A percentile compares a stretch with the other conserved stretches of the same genome.
These are phyloP conservation scores for Trifolium subterraneum DNA, from an alignment of 306 rosid species.

Conservation along the genomic window DNA sequence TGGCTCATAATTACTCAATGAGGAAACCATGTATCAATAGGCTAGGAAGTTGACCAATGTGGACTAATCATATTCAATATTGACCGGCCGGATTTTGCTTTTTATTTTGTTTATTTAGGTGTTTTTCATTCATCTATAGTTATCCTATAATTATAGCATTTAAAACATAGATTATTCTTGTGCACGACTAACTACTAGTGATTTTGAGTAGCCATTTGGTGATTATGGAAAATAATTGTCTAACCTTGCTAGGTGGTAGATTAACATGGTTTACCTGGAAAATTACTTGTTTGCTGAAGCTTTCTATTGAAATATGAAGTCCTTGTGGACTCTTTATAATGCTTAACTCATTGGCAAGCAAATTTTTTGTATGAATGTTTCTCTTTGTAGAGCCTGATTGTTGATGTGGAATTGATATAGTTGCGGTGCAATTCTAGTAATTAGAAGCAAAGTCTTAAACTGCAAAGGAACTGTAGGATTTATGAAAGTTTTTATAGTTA, in stretches of 20 bases:
- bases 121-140: too few relatives aligned
- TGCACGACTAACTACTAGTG: not conserved
- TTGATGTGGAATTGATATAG: constrained; percentile 10
- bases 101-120: constrained; percentile 8
- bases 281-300: not conserved
- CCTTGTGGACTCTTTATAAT: not conserved
- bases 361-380: constrained; percentile 7
- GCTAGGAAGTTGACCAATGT: constrained; percentile 3
- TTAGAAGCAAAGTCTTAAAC: constrained; percentile 13
- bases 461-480: constrained; percentile 3
- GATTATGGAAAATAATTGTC: not conserved
- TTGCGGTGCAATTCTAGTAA: not conserved
- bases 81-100: not conserved
- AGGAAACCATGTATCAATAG: not conserved
- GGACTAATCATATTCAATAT: not conserved
- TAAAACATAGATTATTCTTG: not conserved
- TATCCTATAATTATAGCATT: constrained; percentile 5
- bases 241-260: not conserved
- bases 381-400: constrained; percentile 19
- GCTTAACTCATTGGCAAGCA: constrained; percentile 19
- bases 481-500: not conserved
- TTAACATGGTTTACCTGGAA: not conserved
- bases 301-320: constrained; percentile 15
- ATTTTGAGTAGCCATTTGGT: not conserved
- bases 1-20: not conserved